A percentile compares a stretch with the other conserved stretches of the same genome.
These are phyloP conservation scores for Carex littledalei DNA, from an alignment of 176 grass and related monocot genomes.

Conservation along the genomic window DNA sequence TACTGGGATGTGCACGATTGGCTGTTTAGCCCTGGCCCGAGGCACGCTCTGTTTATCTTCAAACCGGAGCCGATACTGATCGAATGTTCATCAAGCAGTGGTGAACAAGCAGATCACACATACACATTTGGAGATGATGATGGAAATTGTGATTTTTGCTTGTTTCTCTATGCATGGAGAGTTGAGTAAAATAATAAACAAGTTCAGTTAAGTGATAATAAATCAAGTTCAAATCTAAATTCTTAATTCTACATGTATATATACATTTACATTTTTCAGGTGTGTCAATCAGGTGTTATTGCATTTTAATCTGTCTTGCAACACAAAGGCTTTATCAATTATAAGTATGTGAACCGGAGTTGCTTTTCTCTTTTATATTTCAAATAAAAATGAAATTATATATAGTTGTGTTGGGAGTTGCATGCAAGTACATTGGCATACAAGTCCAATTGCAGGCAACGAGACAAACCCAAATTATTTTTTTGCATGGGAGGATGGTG, in stretches of 20 bases:
- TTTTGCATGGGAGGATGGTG: background rate
- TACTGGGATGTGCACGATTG: conserved; percentile 92
- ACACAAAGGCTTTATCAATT: too few species aligned
- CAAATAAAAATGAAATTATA: too few species aligned
- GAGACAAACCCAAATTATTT: background rate
- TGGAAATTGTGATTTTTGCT: conserved; percentile 56
- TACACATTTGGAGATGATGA: background rate
- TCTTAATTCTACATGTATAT: background rate
- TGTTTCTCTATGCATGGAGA: conserved; percentile 90
- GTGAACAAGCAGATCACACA: background rate
- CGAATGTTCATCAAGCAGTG: background rate
- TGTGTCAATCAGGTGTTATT: background rate
- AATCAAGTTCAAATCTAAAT: background rate
- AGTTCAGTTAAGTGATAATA: background rate
- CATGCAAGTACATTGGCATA: too few species aligned
- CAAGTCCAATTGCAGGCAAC: background rate
- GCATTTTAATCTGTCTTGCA: background rate
- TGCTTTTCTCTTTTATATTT: too few species aligned
- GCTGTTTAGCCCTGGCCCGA: conserved; percentile 65
- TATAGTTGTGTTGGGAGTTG: background rate
- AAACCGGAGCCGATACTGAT: conserved; percentile 39
- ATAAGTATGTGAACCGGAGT: too few species aligned
- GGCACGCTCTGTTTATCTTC: conserved; percentile 92
- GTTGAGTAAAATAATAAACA: conserved; percentile 43
- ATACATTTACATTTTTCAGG: background rate